Evolutionary conservation across 23 red algal species (phyloP).

Genomic region (Agarophyton chilense): DNA sequence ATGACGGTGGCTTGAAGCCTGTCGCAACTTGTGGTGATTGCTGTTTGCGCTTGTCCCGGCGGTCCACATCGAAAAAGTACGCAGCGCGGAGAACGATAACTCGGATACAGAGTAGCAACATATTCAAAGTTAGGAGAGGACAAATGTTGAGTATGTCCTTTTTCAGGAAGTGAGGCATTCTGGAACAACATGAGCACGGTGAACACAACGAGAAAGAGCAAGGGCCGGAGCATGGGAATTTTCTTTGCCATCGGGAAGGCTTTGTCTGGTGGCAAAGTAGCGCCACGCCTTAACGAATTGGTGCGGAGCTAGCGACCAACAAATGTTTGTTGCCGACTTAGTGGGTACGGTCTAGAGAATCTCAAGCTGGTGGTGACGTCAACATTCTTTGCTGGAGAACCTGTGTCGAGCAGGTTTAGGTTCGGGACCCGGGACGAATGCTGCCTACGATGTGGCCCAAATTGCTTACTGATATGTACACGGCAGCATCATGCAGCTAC

Average conservation of each 20-base stretch:
- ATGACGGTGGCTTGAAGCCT: slow-evolving; percentile 8
- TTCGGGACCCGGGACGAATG: background rate
- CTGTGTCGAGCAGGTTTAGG: background rate
- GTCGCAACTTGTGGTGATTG: slow-evolving; percentile 13
- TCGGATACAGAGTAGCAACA: slow-evolving; percentile 8
- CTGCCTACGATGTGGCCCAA: background rate
- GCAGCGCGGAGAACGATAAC: slow-evolving; percentile 14
- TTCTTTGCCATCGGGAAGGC: background rate
- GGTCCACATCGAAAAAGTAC: background rate
- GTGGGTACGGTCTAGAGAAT: too few relatives aligned
- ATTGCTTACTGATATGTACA: background rate
- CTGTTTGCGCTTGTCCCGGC: background rate
- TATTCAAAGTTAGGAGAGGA: slow-evolving; percentile 20
- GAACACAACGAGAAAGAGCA: slow-evolving; percentile 9
- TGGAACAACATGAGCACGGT: slow-evolving; percentile 29
- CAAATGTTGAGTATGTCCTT: slow-evolving; percentile 10
- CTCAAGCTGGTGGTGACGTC: background rate
- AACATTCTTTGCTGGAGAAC: background rate
- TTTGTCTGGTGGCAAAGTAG: background rate
- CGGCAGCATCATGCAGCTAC: background rate
- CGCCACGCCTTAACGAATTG: background rate
- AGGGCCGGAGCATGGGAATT: slow-evolving; percentile 6
- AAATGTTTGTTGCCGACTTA: too few relatives aligned
- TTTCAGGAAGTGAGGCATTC: slow-evolving; percentile 21
- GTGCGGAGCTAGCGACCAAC: slow-evolving; percentile 8